Evolutionary conservation across 2,329 filamentous ascomycete species (phyloP).

Genomic region (Trichoderma sp.): DNA sequence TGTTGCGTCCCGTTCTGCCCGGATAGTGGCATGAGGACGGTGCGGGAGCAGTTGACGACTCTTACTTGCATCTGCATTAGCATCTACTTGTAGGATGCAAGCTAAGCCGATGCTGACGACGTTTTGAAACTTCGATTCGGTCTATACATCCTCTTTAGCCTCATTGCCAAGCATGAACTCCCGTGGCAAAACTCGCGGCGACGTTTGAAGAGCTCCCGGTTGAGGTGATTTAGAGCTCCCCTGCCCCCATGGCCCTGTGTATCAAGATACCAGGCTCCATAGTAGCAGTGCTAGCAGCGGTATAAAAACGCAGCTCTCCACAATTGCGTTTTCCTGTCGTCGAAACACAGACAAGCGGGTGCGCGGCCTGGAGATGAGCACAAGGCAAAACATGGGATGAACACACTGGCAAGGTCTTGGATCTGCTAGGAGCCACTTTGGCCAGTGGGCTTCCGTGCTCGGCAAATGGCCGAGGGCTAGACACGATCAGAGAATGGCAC

Average conservation of each 20-base stretch:
- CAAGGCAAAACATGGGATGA: constrained; percentile 3
- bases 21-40: background rate
- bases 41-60: background rate
- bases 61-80: background rate
- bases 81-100: background rate
- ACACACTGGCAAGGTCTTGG: background rate
- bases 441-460: constrained; percentile 8
- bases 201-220: background rate
- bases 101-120: background rate
- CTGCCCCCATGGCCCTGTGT: background rate
- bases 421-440: background rate
- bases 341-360: background rate
- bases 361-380: background rate
- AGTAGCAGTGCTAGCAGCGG: background rate
- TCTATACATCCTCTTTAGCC: background rate
- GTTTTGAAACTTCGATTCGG: background rate
- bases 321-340: background rate
- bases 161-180: background rate
- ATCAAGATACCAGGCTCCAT: background rate
- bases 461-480: constrained; percentile 10
- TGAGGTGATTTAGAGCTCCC: background rate
- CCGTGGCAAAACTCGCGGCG: background rate
- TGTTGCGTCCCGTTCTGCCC: background rate
- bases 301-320: background rate
- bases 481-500: background rate